Base-by-base conservation (phyloP, 164 flowering plant genomes). In the Platanus orientalis region DNA sequence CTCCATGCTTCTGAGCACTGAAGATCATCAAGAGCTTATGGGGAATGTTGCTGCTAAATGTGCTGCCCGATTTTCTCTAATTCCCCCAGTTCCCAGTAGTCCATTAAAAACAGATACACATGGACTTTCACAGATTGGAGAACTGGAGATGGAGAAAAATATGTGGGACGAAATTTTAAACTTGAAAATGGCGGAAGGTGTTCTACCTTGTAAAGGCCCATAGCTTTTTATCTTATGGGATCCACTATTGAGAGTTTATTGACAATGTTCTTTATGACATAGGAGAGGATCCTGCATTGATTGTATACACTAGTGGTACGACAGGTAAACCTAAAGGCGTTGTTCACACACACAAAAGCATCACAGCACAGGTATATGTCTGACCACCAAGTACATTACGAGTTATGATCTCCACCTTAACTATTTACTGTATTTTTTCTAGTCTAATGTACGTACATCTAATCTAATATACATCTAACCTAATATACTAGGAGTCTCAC, bases 311-410 rank as follows among this genome's bases (percentile, higher is more conserved):
- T 25, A 95, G 99, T 79, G 99, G 99, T 42, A 95, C 99, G 42
- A 95, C 99, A 24, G 99, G 99, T n/a, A 95, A 87, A 79, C 99
- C 99, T 40, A 95, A 95, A 81, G 99, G 99, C 51, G 99, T 81
- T 66, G 92, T 95, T 60, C 99, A 95, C 73, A 95, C 99, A 4
- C 98, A 90, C 71, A 74, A 73, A 62, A 76, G 98, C 69, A 80
- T 95, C 54, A 67, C 50, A 64, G 78, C 99, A 36, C 99, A 95
- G 97, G 99, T 90, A 76, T 21, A 49, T 30, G 14, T 55, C 55
- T 58, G 42, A 52, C 14, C 25, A 23, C 20, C 11, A 48, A 39
- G n/a, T 71, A 45, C n/a, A 19, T 21, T 17, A 20, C 28, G 26
- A 54, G 2, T 51, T 34, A n/a, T 47, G 51, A 6, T 1, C 34